phyloP scores from a whole-genome alignment of 306 rosid species.

The Rosa multiflora region DNA sequence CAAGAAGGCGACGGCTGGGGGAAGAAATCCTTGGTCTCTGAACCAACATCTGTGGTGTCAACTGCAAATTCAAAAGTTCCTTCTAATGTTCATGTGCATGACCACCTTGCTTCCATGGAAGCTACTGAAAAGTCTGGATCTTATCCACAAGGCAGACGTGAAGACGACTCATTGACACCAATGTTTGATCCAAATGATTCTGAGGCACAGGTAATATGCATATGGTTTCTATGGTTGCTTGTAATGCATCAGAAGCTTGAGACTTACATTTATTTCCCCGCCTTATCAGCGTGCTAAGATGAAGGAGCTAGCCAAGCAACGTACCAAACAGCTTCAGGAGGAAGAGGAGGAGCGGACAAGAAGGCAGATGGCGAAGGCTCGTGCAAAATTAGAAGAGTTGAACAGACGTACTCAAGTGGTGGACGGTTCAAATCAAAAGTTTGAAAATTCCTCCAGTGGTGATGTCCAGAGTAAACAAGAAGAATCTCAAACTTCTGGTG shows the following conservation, averaged over 20 bases:
- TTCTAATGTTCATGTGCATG: constrained; percentile 51
- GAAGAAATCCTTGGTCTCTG: constrained; percentile 44
- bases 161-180: constrained; percentile 49
- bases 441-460: constrained; percentile 42
- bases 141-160: constrained; percentile 42
- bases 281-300: constrained; percentile 58
- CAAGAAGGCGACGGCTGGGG: constrained; percentile 66
- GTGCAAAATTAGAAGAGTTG: constrained; percentile 78
- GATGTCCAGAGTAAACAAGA: constrained; percentile 47
- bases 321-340: constrained; percentile 76
- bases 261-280: constrained; percentile 8
- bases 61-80: constrained; percentile 38
- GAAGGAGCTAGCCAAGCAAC: constrained; percentile 76
- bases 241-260: constrained; percentile 28
- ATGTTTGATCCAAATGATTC: constrained; percentile 46
- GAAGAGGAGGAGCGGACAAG: constrained; percentile 84
- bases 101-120: constrained; percentile 42
- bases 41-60: constrained; percentile 38
- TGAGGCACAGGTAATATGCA: constrained; percentile 66
- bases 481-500: constrained; percentile 44
- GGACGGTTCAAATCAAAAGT: constrained; percentile 44
- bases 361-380: constrained; percentile 78
- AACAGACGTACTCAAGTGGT: constrained; percentile 49
- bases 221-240: constrained; percentile 25
- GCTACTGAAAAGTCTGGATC: constrained; percentile 42